Base-by-base conservation (phyloP, 768 basidiomycete species). In the Amanita jacksonii region DNA sequence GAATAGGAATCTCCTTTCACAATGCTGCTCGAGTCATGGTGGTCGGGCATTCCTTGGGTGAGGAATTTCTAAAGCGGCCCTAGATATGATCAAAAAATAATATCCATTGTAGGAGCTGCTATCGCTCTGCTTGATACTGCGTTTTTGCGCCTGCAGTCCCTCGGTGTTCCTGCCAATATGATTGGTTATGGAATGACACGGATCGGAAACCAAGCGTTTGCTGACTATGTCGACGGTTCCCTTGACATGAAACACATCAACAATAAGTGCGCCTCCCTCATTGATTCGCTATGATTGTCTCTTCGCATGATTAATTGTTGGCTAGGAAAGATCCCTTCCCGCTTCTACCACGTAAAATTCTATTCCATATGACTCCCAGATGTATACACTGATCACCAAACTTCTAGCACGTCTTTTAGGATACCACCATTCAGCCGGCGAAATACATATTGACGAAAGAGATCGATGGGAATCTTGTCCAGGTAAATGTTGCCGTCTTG, bases 391-490 rank as follows among this genome's bases (percentile, higher is more conserved):
- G 27, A 28, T 28, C 27, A 12, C 27, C 12, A 28, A 28, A n/a
- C n/a, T n/a, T 13, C 18, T 23, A 61, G 66, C 64, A 6, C 54
- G 46, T 30, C 58, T 62, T 50, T 57, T 74, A 9, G 73, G 70
- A 2, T 78, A 60, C 52, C 61, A 57, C 42, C 76, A 77, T 33
- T 65, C 70, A 12, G 57, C 60, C 16, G 70, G 70, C 1, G 68
- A 71, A 50, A 53, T 59, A 10, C 66, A 67, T 45, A 65, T 67
- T 37, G 50, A 61, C 12, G 57, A 62, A 19, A 49, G 52, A 2
- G 65, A 62, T 0, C 57, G 60, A 13, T 85, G 81, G 81, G 57
- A 67, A 18, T 46, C 60, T 6, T 84, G 81, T 49, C 69, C 78
- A 4, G 75, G 77, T 69, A n/a, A 9, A 15, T 7, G n/a, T 54